Evolutionary conservation across 1,284 basidiomycete species (phyloP), one percentile per base, ranked within the genome.

Genomic region (Spongiforma sp.): DNA sequence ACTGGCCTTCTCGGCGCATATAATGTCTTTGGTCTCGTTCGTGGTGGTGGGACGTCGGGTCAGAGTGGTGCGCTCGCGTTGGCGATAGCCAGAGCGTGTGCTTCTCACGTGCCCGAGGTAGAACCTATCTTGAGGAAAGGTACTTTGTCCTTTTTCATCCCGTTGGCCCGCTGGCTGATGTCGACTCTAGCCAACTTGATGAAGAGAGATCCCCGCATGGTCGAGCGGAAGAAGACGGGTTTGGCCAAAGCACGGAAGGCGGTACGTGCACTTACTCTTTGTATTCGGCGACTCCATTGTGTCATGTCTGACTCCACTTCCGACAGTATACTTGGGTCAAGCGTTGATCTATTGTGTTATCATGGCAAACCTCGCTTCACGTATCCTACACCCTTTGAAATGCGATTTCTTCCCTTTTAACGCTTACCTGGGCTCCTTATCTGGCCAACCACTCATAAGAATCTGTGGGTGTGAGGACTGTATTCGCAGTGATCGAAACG

Each of bases 151-250:
- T 15, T 56, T 12, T 57, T 43, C 12, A 21, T 21, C 50, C 53
- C 28, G 19, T 24, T 19, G 19, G 1, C 2, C 55, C 19, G 37
- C 59, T 70, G 11, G 66, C 39, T 53, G 48, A 52, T 48, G 58
- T 69, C 62, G 65, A 61, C 68, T 1, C 41, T 77, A 96, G 96
- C 94, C 67, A 93, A 95, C 81, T 82, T 97, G 43, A 80, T 96
- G 65, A 89, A 89, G 78, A 90, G 97, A 74, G 97, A 99, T 82
- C 94, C 95, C 55, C 92, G 97, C 79, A 94, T 96, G 91, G 96
- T 98, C 36, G 97, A 99, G 82, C 87, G 97, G 71, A 99, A 99
- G 83, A 98, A 99, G 86, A 95, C 97, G 11, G 93, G 93, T 66
- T 78, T 89, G 70, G 89, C 91, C 67, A 98, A 98, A 83, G 94